These are phyloP conservation scores for Neostapfia colusana DNA, from an alignment of 176 grass and related monocot species.

Conservation along the genomic window DNA sequence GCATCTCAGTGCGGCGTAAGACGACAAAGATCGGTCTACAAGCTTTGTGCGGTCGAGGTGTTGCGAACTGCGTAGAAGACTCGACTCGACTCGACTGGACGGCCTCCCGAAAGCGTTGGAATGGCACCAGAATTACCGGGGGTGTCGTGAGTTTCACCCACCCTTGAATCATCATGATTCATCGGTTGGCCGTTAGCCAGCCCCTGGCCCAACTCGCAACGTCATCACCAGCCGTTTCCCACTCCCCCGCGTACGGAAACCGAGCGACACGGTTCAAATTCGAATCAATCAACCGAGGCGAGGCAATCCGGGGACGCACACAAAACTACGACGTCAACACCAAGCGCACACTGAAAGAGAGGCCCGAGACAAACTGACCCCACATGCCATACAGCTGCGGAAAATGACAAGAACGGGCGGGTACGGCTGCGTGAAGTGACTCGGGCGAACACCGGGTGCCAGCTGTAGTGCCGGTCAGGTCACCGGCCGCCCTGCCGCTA, in stretches of 20 bases:
- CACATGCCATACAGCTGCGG: background rate
- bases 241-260: slow-evolving; percentile 18
- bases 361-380: accelerated
- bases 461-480: slow-evolving; percentile 44
- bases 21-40: background rate
- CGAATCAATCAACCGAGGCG: slow-evolving; percentile 41
- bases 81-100: background rate
- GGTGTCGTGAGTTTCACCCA: background rate
- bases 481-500: slow-evolving; percentile 40
- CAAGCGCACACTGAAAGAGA: accelerated
- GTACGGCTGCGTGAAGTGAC: slow-evolving; percentile 31
- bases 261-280: slow-evolving; percentile 45
- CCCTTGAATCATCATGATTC: too few relatives aligned
- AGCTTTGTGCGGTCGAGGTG: background rate
- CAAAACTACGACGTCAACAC: background rate
- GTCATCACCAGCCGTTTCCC: slow-evolving; percentile 31
- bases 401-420: slow-evolving; percentile 37
- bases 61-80: background rate
- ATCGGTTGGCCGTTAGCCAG: slow-evolving; percentile 11
- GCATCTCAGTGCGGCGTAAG: background rate
- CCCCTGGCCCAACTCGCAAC: background rate
- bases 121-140: background rate
- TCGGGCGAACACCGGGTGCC: slow-evolving; percentile 12
- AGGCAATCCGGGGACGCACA: background rate
- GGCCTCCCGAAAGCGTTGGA: background rate